Percentiles rank a stretch among this genome's conserved stretches.
Evolutionary conservation across 495 filamentous ascomycete species (phyloP).

Genomic region (Antarctomyces pellizariae): DNA sequence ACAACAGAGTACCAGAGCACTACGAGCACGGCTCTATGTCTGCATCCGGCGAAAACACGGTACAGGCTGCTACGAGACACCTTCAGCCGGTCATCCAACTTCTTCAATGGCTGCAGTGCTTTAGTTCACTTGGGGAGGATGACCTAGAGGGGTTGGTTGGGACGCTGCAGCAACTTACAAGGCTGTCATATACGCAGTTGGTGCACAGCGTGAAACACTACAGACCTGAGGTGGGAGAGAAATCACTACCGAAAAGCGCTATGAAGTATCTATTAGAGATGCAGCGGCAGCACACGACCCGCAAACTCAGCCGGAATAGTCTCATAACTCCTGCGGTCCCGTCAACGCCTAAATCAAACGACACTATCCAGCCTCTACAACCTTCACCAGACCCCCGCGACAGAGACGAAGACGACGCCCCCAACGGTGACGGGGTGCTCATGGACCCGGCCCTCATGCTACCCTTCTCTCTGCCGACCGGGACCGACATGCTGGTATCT

Average conservation of each 20-base stretch:
- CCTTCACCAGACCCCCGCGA: slow-evolving; percentile 3
- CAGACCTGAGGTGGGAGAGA: slow-evolving; percentile 85
- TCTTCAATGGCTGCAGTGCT: slow-evolving; percentile 93
- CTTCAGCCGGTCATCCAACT: slow-evolving; percentile 82
- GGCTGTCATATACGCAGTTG: slow-evolving; percentile 68
- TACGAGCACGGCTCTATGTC: slow-evolving; percentile 79
- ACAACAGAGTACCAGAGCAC: slow-evolving; percentile 87
- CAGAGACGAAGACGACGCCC: slow-evolving; percentile 23
- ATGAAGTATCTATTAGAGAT: slow-evolving; percentile 66
- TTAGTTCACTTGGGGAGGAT: slow-evolving; percentile 75
- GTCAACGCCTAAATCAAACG: slow-evolving; percentile 18
- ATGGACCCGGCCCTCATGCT: slow-evolving; percentile 81
- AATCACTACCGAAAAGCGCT: slow-evolving; percentile 61
- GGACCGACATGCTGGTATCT: slow-evolving; percentile 87
- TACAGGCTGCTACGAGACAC: slow-evolving; percentile 63
- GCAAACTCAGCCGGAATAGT: slow-evolving; percentile 3
- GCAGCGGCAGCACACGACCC: slow-evolving; percentile 36
- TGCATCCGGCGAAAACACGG: slow-evolving; percentile 64
- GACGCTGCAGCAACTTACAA: slow-evolving; percentile 70
- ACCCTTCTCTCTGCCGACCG: slow-evolving; percentile 82
- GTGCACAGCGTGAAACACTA: slow-evolving; percentile 85
- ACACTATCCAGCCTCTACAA: slow-evolving; percentile 5
- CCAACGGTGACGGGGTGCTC: slow-evolving; percentile 49
- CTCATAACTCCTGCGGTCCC: slow-evolving; percentile 8
- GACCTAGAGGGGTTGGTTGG: slow-evolving; percentile 65